Base-by-base conservation (phyloP, 2,329 filamentous ascomycete genomes). In the Xylaria sp. region DNA sequence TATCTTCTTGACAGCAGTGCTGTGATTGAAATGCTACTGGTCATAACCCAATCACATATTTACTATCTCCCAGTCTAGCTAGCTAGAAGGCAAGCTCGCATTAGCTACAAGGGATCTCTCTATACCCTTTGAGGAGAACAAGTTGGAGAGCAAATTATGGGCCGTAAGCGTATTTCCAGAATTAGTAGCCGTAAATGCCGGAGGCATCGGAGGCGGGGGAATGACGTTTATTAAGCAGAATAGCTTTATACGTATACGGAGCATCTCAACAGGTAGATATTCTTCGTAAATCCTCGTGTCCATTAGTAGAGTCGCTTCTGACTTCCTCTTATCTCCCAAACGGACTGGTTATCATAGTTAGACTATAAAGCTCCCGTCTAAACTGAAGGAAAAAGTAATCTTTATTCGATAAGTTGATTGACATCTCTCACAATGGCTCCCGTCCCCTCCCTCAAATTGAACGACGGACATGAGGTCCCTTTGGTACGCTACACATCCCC, bases 401-500 rank as follows among this genome's bases (percentile, higher is more conserved):
- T 6, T 26, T 26, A 51, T 11, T 51, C 26, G 23, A 51, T 15
- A 4, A n/a, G 13, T 51, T 53, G 15, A 2, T 51, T 53, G 31
- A 7, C 15, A 28, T 33, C 49, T 31, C 26, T 31, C 49, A 58
- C 36, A 3, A 68, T 68, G 59, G 46, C 54, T 20, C 13, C 59
- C 13, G 76, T 89, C 51, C 89, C 88, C 2, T 81, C 80, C 63
- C 79, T 93, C 63, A 91, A 90, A 81, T 83, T 93, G 54, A 92
- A 91, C 73, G 90, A 93, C 81, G 90, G 90, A 70, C 87, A 87
- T 67, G 85, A 87, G 65, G 91, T 93, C 62, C 91, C 91, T 10
- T 84, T 91, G 83, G 88, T 89, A 81, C 60, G 82, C 4, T 58
- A 10, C 48, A 20, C 9, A 31, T 26, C 7, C 31, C 38, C 42